Conservation (phyloP, 2,329 filamentous ascomycete genomes). For the Arachnomyces sp. region DNA sequence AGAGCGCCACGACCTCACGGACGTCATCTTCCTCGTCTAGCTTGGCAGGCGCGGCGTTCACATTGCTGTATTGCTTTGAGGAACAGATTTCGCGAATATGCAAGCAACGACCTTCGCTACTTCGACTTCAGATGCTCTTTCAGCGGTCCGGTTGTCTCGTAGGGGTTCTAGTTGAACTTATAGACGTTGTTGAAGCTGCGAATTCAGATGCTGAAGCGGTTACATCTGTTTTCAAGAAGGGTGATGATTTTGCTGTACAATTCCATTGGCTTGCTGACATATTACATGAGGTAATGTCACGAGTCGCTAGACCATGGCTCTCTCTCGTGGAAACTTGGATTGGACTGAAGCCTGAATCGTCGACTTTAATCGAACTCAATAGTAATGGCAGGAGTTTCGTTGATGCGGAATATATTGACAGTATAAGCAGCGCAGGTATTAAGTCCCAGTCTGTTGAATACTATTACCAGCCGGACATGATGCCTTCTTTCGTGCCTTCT, state of each 20-base stretch:
- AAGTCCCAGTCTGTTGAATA: conserved; percentile 58
- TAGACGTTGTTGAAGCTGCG: conserved; percentile 40
- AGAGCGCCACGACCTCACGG: conserved; percentile 18
- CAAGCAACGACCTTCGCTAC: conserved; percentile 22
- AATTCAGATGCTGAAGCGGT: conserved; percentile 55
- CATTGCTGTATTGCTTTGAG: conserved; percentile 32
- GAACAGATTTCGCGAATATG: conserved; percentile 24
- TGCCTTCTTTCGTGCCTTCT: conserved; percentile 63
- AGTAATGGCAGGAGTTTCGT: conserved; percentile 53
- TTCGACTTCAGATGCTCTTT: conserved; percentile 33
- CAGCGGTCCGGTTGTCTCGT: conserved; percentile 31
- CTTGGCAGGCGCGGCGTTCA: conserved; percentile 25
- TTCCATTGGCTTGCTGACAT: conserved; percentile 55
- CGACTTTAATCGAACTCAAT: conserved; percentile 43
- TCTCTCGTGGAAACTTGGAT: conserved; percentile 67
- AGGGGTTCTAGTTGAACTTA: conserved; percentile 27
- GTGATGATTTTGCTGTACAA: conserved; percentile 57
- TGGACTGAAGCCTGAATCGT: conserved; percentile 55
- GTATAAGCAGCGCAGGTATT: conserved; percentile 51
- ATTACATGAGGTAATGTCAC: conserved; percentile 58
- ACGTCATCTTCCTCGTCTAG: conserved; percentile 27
- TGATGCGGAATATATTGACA: conserved; percentile 52
- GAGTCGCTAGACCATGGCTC: conserved; percentile 59
- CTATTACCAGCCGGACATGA: conserved; percentile 42
- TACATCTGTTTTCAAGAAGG: conserved; percentile 54